phyloP scores from a whole-genome alignment of 176 grass and related monocot genomes.

The Tillandsia leiboldiana region DNA sequence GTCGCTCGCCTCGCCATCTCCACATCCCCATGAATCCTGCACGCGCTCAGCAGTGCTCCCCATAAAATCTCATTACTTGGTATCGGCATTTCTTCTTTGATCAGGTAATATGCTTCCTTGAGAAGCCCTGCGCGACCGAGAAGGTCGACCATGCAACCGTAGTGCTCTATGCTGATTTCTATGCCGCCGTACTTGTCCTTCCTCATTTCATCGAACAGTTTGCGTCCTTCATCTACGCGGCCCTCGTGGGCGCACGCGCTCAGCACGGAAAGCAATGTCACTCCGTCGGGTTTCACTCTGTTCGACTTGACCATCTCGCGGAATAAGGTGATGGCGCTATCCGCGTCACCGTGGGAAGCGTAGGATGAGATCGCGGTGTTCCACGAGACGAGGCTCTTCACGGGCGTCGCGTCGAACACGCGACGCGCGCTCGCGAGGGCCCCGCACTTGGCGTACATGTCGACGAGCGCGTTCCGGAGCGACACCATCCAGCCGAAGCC shows the following conservation, averaged over 20 bases:
- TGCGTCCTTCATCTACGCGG: constrained; percentile 35
- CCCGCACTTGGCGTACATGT: constrained; percentile 56
- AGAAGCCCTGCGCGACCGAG: constrained; percentile 44
- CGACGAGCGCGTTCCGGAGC: constrained; percentile 41
- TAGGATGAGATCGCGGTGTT: constrained; percentile 45
- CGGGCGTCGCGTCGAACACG: constrained; percentile 33
- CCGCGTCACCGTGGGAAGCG: constrained; percentile 32
- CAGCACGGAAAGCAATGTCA: constrained; percentile 32
- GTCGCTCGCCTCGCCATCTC: constrained; percentile 38
- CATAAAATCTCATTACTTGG: constrained; percentile 31
- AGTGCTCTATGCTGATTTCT: constrained; percentile 33
- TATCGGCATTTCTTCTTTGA: constrained; percentile 41
- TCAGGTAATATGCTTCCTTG: constrained; percentile 34
- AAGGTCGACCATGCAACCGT: constrained; percentile 58
- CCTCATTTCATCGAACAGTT: constrained; percentile 24
- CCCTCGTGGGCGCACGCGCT: constrained; percentile 32
- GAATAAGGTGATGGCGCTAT: constrained; percentile 26
- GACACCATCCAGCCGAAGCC: constrained; percentile 53
- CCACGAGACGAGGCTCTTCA: constrained; percentile 39
- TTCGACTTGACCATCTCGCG: constrained; percentile 28
- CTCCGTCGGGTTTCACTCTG: constrained; percentile 33
- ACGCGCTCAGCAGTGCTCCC: constrained; percentile 45
- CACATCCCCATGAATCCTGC: constrained; percentile 38
- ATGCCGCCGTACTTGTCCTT: constrained; percentile 27
- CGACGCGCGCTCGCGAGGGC: constrained; percentile 23